Base-by-base conservation (phyloP, 2,329 filamentous ascomycete species). In the Fusarium falciforme region DNA sequence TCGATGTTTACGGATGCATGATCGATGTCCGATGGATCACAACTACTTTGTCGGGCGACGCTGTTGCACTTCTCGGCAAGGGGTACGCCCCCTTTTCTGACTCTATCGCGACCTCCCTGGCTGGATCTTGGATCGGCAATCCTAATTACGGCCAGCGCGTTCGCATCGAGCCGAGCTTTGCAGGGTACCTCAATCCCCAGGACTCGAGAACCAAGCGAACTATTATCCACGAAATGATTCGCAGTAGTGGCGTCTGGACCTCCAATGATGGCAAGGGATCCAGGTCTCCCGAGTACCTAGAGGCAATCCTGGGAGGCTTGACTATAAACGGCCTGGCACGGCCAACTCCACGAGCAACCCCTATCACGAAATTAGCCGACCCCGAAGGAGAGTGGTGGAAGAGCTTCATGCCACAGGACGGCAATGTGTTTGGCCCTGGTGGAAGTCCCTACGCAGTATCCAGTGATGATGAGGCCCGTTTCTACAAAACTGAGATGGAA, bases 1-100 rank as follows among this genome's bases (percentile, higher is more conserved):
- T 68, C 6, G 71, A 76, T 17, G n/a, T 76, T 1, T 76, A 76
- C 5, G 73, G 74, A 2, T 76, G 74, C 14, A 73, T 71, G 74
- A 63, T 76, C 2, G 74, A 76, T 22, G 74, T 73, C 0, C 38
- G 73, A 33, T 76, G 74, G 71, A 59, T 64, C 2, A 54, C 47
- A 1, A 49, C 73, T 6, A 73, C 75, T 1, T 44, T 76, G 31
- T 75, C 69, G 2, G 71, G 71, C 0, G 71, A 75, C 4, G 59
- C 71, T 20, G 74, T 76, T 6, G 65, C 71, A 8, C 42, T 73
- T 17, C 64, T 71, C 8, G 68, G 68, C 3, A 69, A 73, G 31
- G 74, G 73, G n/a, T 63, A 66, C 5, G 66, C 73, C 0, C 71
- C 74, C 6, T 72, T 68, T 44, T 72, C 73, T 1, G 73, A 66